phyloP scores from a whole-genome alignment of 1,284 basidiomycete species.

The Fomitopsis pinicola region DNA sequence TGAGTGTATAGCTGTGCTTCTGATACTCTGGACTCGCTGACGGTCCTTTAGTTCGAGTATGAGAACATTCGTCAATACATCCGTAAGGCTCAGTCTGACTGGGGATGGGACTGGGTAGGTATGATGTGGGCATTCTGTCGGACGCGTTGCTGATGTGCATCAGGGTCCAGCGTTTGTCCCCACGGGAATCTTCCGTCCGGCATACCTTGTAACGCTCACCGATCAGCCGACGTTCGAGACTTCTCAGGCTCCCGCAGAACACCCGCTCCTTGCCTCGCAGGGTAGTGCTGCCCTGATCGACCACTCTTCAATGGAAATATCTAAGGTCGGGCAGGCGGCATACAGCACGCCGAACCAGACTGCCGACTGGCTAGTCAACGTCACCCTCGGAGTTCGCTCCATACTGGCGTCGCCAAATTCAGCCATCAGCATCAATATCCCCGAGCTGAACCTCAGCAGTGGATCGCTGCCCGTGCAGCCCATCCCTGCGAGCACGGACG shows the following conservation, averaged over 20 bases:
- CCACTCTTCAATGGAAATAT: slow-evolving; percentile 51
- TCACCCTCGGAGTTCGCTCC: slow-evolving; percentile 48
- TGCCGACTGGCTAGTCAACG: slow-evolving; percentile 53
- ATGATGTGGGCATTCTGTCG: neutral
- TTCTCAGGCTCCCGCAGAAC: slow-evolving; percentile 10
- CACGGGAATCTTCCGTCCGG: slow-evolving; percentile 50
- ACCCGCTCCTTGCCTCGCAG: slow-evolving; percentile 22
- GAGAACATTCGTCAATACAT: slow-evolving; percentile 45
- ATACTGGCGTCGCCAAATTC: slow-evolving; percentile 31
- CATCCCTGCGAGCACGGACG: slow-evolving; percentile 28
- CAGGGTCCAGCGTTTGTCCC: slow-evolving; percentile 58
- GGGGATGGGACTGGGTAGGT: slow-evolving; percentile 56
- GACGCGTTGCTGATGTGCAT: neutral
- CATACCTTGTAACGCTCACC: slow-evolving; percentile 42
- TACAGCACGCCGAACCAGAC: slow-evolving; percentile 35
- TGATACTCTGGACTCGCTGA: neutral
- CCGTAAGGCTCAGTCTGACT: slow-evolving; percentile 52
- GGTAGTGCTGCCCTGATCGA: slow-evolving; percentile 41
- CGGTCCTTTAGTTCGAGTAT: slow-evolving; percentile 37
- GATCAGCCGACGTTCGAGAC: slow-evolving; percentile 14
- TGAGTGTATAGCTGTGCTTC: slow-evolving; percentile 11
- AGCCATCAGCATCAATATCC: slow-evolving; percentile 38
- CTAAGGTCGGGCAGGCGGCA: slow-evolving; percentile 45
- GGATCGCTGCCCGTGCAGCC: slow-evolving; percentile 22
- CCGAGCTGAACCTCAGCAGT: slow-evolving; percentile 40